Evolutionary conservation across 176 grass and related monocot genomes (phyloP).

Genomic region (Rhynchospora breviuscula): DNA sequence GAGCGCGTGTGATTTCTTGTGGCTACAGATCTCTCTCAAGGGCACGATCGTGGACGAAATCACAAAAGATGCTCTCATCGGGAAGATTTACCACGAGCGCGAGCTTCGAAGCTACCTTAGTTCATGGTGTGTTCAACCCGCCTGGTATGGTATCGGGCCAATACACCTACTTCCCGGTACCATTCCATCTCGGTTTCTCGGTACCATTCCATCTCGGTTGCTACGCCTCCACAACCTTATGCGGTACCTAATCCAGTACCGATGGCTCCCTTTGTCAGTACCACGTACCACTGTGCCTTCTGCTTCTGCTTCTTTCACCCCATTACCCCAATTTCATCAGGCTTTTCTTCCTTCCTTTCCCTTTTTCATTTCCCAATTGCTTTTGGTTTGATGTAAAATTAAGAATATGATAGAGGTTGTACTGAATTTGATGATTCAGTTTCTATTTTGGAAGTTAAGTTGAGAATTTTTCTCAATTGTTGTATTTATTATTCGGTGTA

Average conservation of each 20-base stretch:
- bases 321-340: conserved; percentile 71
- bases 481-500: not conserved
- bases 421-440: not conserved
- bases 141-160: not conserved
- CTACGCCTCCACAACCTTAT: conserved; percentile 20
- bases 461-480: not conserved
- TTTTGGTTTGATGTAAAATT: not conserved
- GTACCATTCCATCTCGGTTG: conserved; percentile 73
- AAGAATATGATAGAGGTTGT: not conserved
- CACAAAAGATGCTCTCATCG: no score
- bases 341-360: conserved; percentile 16
- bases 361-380: not conserved
- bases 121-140: not conserved
- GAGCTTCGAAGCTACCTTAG: no score
- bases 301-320: conserved; percentile 34
- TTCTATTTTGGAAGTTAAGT: not conserved
- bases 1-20: no score
- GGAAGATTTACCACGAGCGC: no score
- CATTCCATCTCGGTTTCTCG: no score
- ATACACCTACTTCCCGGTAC: conserved; percentile 59
- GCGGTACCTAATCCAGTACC: conserved; percentile 10
- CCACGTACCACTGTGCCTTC: not conserved
- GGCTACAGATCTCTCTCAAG: no score
- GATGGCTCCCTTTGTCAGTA: not conserved
- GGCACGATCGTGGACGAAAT: no score